These are phyloP conservation scores for Ogataea zsoltii DNA, from an alignment of 805 yeast species.

Conservation along the genomic window DNA sequence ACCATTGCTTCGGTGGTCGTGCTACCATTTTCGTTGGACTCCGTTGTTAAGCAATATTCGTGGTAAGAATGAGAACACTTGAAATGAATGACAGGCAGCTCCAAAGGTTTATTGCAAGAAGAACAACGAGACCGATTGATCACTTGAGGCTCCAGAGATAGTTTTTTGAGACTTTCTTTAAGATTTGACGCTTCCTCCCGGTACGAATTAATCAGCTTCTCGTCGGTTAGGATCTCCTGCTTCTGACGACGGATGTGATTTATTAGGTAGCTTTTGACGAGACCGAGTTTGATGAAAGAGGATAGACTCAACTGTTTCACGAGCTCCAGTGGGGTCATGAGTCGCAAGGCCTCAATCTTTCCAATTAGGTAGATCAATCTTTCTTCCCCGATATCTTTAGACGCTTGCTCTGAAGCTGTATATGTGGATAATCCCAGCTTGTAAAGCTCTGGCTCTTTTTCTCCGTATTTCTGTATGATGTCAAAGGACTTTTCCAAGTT, in stretches of 20 bases:
- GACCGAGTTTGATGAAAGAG: slow-evolving; percentile 59
- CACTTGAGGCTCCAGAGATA: slow-evolving; percentile 48
- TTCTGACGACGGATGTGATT: slow-evolving; percentile 60
- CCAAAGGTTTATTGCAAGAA: slow-evolving; percentile 64
- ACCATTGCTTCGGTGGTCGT: slow-evolving; percentile 10
- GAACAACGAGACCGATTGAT: slow-evolving; percentile 66
- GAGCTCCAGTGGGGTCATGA: slow-evolving; percentile 75
- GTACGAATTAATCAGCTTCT: slow-evolving; percentile 65
- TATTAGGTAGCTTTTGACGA: slow-evolving; percentile 67
- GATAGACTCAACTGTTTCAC: slow-evolving; percentile 66
- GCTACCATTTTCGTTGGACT: slow-evolving; percentile 14
- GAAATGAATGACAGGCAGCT: slow-evolving; percentile 80
- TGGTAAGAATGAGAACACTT: slow-evolving; percentile 87
- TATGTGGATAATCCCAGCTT: slow-evolving; percentile 63
- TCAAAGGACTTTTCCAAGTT: slow-evolving; percentile 59
- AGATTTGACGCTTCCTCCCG: slow-evolving; percentile 62
- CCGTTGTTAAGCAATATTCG: slow-evolving; percentile 56
- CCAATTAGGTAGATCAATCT: slow-evolving; percentile 50
- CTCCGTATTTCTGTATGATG: slow-evolving; percentile 60
- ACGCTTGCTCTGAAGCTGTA: slow-evolving; percentile 54
- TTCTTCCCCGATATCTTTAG: slow-evolving; percentile 53
- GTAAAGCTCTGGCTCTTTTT: slow-evolving; percentile 62
- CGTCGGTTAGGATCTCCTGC: slow-evolving; percentile 67
- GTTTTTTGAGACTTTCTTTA: slow-evolving; percentile 50
- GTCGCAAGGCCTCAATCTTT: slow-evolving; percentile 49